Conservation (phyloP, 306 rosid species). For the Echinosophora koreensis region DNA sequence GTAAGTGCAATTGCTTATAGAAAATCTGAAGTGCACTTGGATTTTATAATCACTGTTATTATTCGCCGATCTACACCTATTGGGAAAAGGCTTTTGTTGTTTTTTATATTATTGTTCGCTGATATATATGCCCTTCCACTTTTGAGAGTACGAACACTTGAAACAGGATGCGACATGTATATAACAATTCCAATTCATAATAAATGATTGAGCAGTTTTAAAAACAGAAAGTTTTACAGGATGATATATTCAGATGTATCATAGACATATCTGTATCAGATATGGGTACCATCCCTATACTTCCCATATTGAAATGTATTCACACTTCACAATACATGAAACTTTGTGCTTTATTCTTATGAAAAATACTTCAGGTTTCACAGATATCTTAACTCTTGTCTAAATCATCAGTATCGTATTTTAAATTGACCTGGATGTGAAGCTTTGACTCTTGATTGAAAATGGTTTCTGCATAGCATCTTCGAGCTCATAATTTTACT, state of each 20-base stretch:
- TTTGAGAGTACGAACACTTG: not conserved
- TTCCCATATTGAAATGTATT: not conserved
- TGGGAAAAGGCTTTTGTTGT: not conserved
- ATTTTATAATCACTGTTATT: no score
- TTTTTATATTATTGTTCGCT: not conserved
- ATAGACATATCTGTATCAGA: not conserved
- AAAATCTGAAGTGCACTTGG: no score
- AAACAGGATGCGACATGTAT: not conserved
- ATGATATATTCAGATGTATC: not conserved
- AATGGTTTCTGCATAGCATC: not conserved
- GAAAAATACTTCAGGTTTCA: not conserved
- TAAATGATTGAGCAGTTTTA: not conserved
- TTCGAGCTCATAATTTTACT: not conserved
- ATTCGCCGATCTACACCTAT: no score
- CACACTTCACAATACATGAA: not conserved
- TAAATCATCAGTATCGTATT: not conserved
- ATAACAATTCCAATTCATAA: not conserved
- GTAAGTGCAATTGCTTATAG: no score
- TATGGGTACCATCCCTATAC: not conserved
- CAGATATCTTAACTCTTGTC: not conserved
- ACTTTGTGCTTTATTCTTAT: not conserved
- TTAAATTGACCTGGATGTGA: not conserved
- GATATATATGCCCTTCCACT: not conserved
- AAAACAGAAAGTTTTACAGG: not conserved
- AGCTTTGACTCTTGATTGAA: not conserved